A percentile compares a stretch with the other conserved stretches of the same genome.
Evolutionary conservation across 2,329 filamentous ascomycete species (phyloP).

Genomic region (Westerdykella ornata): DNA sequence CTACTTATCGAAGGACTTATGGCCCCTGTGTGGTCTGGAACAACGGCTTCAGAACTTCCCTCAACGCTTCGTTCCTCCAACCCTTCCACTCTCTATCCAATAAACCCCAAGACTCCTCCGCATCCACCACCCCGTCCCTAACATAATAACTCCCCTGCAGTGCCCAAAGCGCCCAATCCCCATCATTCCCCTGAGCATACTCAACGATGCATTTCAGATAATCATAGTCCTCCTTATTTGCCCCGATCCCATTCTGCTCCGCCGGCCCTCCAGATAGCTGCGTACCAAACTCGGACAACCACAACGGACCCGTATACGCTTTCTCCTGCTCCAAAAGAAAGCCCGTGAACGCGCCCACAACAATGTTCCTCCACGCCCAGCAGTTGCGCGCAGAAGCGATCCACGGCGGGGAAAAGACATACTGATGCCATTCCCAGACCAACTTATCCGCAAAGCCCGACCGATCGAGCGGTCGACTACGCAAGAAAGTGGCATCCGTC

Average conservation of each 20-base stretch:
- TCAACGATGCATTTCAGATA: slow-evolving; percentile 42
- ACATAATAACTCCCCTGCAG: slow-evolving; percentile 55
- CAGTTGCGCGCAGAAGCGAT: slow-evolving; percentile 42
- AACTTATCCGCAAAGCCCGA: slow-evolving; percentile 41
- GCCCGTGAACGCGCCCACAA: slow-evolving; percentile 44
- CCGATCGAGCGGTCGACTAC: slow-evolving; percentile 40
- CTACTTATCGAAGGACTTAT: slow-evolving; percentile 4
- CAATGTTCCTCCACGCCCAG: slow-evolving; percentile 38
- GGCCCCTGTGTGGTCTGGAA: slow-evolving; percentile 41
- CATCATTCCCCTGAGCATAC: slow-evolving; percentile 50
- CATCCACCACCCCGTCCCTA: slow-evolving; percentile 44
- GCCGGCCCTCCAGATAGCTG: slow-evolving; percentile 25
- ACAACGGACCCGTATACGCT: slow-evolving; percentile 47
- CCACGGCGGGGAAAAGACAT: slow-evolving; percentile 40
- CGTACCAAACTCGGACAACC: slow-evolving; percentile 52
- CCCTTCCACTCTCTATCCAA: slow-evolving; percentile 39
- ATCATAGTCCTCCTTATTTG: slow-evolving; percentile 12
- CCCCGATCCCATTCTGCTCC: slow-evolving; percentile 8
- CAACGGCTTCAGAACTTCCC: slow-evolving; percentile 33
- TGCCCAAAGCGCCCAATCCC: slow-evolving; percentile 54
- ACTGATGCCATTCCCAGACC: slow-evolving; percentile 55
- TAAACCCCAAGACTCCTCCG: slow-evolving; percentile 48
- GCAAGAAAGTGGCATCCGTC: slow-evolving; percentile 47
- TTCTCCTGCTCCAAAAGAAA: slow-evolving; percentile 48
- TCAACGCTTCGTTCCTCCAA: slow-evolving; percentile 35